Conservation (phyloP, 2,329 filamentous ascomycete genomes). For the Colletotrichum nymphaeae region DNA sequence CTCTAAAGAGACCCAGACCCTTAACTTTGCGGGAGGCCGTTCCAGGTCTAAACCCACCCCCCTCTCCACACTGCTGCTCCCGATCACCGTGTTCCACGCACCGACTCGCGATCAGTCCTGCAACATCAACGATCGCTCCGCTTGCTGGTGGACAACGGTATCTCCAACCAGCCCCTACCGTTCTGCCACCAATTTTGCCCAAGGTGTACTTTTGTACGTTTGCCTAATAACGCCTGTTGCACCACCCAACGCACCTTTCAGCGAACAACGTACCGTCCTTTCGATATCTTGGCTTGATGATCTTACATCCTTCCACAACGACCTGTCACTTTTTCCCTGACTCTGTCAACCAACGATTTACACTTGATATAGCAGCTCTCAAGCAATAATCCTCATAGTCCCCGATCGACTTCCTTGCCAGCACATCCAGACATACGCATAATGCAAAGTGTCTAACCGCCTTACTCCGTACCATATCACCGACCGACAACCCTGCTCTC, state of each 20-base stretch:
- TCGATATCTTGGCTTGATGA: neutral
- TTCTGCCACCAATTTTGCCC: constrained; percentile 4
- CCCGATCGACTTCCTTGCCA: constrained; percentile 3
- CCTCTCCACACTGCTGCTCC: constrained; percentile 23
- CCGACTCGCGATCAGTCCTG: constrained; percentile 32
- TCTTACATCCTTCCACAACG: neutral
- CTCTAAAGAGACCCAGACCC: neutral
- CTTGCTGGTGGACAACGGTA: constrained; percentile 12
- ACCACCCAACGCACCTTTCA: neutral
- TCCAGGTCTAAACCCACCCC: neutral
- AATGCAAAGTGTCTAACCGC: constrained; percentile 27
- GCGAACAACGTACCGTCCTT: neutral
- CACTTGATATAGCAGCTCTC: neutral
- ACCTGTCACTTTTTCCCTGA: constrained; percentile 20
- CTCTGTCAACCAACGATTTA: neutral
- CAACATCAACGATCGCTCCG: constrained; percentile 27
- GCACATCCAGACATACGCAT: constrained; percentile 7
- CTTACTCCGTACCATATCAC: neutral
- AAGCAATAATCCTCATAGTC: neutral
- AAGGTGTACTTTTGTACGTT: constrained; percentile 2
- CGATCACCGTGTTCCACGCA: constrained; percentile 33
- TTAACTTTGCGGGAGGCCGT: neutral
- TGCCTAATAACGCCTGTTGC: neutral
- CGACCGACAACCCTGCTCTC: neutral
- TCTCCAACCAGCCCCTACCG: constrained; percentile 15